phyloP scores from a whole-genome alignment of 352 stramenopile species.

The Globisporangium nunn region DNA sequence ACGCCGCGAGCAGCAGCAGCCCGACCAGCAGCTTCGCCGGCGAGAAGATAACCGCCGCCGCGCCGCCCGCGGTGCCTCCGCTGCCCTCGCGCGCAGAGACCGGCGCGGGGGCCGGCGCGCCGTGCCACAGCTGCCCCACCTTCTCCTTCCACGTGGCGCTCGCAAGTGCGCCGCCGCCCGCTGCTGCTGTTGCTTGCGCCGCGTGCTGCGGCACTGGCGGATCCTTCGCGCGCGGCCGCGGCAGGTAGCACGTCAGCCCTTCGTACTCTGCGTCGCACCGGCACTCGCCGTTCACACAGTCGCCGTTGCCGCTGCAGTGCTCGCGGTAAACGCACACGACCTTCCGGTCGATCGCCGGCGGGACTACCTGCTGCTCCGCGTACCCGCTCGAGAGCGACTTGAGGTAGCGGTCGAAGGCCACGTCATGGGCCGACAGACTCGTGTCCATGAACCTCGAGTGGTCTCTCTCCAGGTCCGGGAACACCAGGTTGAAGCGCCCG shows the following conservation, averaged over 20 bases:
- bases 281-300: constrained; percentile 79
- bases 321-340: constrained; percentile 71
- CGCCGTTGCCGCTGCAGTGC: constrained; percentile 73
- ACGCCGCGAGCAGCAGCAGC: constrained; percentile 29
- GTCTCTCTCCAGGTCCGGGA: constrained; percentile 53
- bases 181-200: constrained; percentile 17
- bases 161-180: constrained; percentile 14
- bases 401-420: constrained; percentile 69
- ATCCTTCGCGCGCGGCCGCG: constrained; percentile 25
- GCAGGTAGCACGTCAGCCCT: constrained; percentile 78
- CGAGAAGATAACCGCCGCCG: constrained; percentile 19
- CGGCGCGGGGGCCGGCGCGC: constrained; percentile 14
- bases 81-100: neutral
- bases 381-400: constrained; percentile 52
- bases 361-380: constrained; percentile 31
- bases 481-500: constrained; percentile 63
- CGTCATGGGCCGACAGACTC: constrained; percentile 50
- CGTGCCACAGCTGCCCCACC: constrained; percentile 51
- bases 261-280: constrained; percentile 67
- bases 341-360: constrained; percentile 22
- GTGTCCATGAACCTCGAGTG: constrained; percentile 50
- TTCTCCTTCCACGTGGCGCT: constrained; percentile 61
- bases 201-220: constrained; percentile 19
- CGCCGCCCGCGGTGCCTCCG: constrained; percentile 10
- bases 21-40: constrained; percentile 31